Conservation (phyloP, 2,329 filamentous ascomycete species). For the Phialocephala subalpina region DNA sequence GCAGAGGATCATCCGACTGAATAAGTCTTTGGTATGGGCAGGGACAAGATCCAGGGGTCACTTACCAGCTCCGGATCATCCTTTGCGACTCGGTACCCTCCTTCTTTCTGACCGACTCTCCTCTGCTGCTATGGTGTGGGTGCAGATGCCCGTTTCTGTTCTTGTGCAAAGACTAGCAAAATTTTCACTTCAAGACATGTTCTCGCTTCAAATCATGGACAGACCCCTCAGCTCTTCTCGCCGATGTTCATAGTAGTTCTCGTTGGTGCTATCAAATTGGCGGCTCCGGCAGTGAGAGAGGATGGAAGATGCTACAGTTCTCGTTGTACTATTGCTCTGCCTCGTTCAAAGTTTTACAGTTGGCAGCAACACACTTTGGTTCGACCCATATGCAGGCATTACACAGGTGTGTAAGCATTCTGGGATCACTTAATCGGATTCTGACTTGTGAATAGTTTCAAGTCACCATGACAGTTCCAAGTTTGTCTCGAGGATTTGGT, state of each 20-base stretch:
- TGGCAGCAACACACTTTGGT: constrained; percentile 26
- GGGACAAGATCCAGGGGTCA: constrained; percentile 11
- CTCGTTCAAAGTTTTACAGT: constrained; percentile 15
- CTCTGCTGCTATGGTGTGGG: background rate
- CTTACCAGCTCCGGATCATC: constrained; percentile 13
- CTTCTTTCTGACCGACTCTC: constrained; percentile 3
- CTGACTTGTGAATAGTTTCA: constrained; percentile 27
- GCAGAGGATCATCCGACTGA: constrained; percentile 21
- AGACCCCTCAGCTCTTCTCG: background rate
- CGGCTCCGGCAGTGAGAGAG: background rate
- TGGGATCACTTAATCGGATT: background rate
- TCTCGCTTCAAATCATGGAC: background rate
- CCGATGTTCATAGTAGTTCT: background rate
- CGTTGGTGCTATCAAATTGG: constrained; percentile 6
- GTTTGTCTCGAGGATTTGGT: constrained; percentile 27
- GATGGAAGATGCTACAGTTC: constrained; percentile 2
- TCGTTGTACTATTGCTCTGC: constrained; percentile 5
- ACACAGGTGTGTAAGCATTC: constrained; percentile 23
- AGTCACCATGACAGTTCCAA: constrained; percentile 32
- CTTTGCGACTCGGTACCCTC: constrained; percentile 14
- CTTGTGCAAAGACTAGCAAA: background rate
- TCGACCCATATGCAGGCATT: constrained; percentile 27
- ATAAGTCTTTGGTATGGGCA: constrained; percentile 8
- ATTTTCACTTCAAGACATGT: background rate
- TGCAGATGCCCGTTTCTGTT: constrained; percentile 8